These are phyloP conservation scores for Scedosporium boydii DNA, from an alignment of 2,329 filamentous ascomycete species.

Conservation along the genomic window DNA sequence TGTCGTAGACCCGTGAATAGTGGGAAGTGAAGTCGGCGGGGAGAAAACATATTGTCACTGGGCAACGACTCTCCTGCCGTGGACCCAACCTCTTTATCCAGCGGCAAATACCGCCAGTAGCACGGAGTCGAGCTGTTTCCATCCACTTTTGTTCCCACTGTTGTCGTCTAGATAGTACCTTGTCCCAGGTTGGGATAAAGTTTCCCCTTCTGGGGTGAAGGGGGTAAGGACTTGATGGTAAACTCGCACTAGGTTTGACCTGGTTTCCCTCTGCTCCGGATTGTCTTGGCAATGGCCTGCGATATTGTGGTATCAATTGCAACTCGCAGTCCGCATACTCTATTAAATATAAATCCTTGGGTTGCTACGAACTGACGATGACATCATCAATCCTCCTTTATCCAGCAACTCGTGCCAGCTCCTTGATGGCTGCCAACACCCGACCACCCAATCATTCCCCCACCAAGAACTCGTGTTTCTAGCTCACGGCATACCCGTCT, in stretches of 20 bases:
- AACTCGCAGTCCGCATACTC: neutral
- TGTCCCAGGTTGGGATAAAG: neutral
- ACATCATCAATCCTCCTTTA: too few species aligned
- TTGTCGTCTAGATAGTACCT: neutral
- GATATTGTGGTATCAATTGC: neutral
- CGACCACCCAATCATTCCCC: too few species aligned
- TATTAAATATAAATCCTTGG: neutral
- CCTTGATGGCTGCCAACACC: too few species aligned
- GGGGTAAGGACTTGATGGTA: neutral
- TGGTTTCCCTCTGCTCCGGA: neutral
- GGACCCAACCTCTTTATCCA: neutral
- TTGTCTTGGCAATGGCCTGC: neutral
- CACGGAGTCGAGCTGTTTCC: too few species aligned
- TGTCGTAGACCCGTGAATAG: neutral
- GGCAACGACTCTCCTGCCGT: neutral
- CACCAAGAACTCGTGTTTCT: too few species aligned
- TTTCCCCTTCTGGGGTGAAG: neutral
- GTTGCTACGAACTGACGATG: neutral
- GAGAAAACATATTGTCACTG: too few species aligned
- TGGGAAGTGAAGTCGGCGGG: neutral
- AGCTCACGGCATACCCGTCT: neutral
- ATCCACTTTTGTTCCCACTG: neutral
- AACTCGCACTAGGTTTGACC: neutral
- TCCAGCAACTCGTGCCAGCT: too few species aligned
- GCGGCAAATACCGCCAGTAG: neutral